phyloP scores from a whole-genome alignment of 2,329 filamentous ascomycete species.

The Hymenoscyphus fraxineus region DNA sequence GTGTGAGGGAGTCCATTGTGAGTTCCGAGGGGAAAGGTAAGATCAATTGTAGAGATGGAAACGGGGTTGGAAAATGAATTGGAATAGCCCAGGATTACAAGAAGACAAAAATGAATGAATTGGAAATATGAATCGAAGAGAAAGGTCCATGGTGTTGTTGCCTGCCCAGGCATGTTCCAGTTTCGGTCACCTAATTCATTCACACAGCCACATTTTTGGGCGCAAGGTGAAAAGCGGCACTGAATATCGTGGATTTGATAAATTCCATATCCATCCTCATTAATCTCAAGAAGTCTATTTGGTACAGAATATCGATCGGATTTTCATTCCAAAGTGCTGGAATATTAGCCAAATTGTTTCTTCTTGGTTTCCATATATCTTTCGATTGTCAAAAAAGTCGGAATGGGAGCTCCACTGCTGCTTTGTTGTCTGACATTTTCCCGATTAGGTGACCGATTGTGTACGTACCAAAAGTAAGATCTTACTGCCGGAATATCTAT shows the following conservation, averaged over 20 bases:
- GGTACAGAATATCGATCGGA: background rate
- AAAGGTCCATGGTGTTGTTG: background rate
- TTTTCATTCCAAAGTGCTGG: background rate
- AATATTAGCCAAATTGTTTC: background rate
- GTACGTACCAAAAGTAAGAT: no score
- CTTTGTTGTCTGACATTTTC: background rate
- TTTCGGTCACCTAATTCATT: background rate
- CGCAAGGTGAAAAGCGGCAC: background rate
- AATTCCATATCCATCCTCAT: background rate
- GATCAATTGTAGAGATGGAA: background rate
- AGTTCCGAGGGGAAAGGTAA: background rate
- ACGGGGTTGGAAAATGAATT: background rate
- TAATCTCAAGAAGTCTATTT: background rate
- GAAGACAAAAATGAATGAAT: background rate
- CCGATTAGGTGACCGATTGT: background rate
- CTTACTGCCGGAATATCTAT: no score
- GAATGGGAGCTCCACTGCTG: background rate
- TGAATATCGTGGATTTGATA: background rate
- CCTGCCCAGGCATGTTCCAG: background rate
- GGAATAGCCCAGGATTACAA: background rate
- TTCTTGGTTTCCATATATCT: background rate
- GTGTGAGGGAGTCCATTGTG: conserved; percentile 7
- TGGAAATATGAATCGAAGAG: background rate
- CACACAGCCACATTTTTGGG: background rate
- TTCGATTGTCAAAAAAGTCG: background rate